Evolutionary conservation across 345 rosid genomes (phyloP), one percentile per base, ranked within the genome.

Genomic region (Microcos paniculata): DNA sequence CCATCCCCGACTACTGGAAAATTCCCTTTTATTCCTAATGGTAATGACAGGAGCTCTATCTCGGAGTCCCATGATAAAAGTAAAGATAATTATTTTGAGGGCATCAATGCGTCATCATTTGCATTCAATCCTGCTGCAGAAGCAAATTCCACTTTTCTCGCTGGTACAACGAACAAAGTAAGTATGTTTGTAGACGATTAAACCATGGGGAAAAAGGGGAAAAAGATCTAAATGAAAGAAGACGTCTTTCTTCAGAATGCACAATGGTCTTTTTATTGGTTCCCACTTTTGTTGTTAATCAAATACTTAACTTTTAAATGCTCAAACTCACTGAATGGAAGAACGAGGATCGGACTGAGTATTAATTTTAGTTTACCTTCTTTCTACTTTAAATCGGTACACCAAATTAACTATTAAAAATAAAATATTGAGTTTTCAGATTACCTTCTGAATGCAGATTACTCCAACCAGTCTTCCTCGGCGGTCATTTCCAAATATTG

Each of bases 1-100:
- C 93, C 91, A 23, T 95, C 98, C 78, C 98, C 99, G 4, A 95
- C 99, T 35, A 93, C 98, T 3, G 98, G 98, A 71, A 91, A 88
- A 45, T 89, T 93, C 74, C 80, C 91, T 12, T 92, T 92, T 78
- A 46, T 90, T 55, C 87, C 92, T 2, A 83, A 86, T 80, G 77
- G 72, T 19, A 79, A 75, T 77, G 66, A 64, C 61, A 85, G 80
- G 79, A 80, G 78, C 68, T 81, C 81, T 4, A 58, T 73, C 59
- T 75, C 87, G 12, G 85, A 85, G 53, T 74, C 80, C 31, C 51
- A 72, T 73, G 92, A 90, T 75, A 85, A 79, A 82, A 83, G 77
- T n/a, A 88, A 87, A 82, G 92, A 87, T 35, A 85, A 85, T 77
- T 86, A 85, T 73, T 87, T 90, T 55, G 86, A 92, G 64, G 91